phyloP scores from a whole-genome alignment of 202 grass and related monocot genomes.

The Setaria italica region DNA sequence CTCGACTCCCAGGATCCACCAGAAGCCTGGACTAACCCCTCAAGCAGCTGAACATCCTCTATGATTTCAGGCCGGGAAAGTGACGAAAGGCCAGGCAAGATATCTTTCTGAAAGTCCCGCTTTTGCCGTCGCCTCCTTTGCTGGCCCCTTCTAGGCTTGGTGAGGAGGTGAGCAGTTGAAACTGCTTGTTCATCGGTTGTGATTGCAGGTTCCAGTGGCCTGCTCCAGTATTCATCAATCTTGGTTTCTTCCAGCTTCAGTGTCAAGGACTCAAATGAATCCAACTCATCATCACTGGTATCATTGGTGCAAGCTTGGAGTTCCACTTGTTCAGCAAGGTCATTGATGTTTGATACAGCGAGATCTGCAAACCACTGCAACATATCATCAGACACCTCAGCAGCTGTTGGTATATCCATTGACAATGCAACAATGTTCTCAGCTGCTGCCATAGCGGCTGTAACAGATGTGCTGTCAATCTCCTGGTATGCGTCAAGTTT shows the following conservation, averaged over 20 bases:
- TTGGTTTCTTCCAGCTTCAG: constrained; percentile 84
- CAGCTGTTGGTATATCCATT: constrained; percentile 37
- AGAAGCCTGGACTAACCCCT: constrained; percentile 69
- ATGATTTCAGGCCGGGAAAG: constrained; percentile 81
- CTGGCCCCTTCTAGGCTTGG: constrained; percentile 68
- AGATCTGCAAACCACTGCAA: constrained; percentile 78
- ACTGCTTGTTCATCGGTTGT: constrained; percentile 52
- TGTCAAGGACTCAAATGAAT: constrained; percentile 83
- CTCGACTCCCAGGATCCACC: constrained; percentile 63
- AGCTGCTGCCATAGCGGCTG: constrained; percentile 55
- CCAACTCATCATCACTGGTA: constrained; percentile 56
- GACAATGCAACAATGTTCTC: constrained; percentile 77
- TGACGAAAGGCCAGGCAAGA: constrained; percentile 72
- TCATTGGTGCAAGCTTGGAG: constrained; percentile 21
- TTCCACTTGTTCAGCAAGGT: constrained; percentile 28
- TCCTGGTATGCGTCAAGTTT: constrained; percentile 21
- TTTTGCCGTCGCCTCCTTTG: constrained; percentile 75
- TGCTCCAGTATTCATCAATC: constrained; percentile 65
- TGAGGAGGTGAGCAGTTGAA: constrained; percentile 61
- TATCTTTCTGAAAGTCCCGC: constrained; percentile 89
- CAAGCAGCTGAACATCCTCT: constrained; percentile 80
- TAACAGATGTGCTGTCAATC: constrained; percentile 26
- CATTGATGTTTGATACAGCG: constrained; percentile 41
- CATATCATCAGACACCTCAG: constrained; percentile 36
- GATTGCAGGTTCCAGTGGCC: constrained; percentile 36